phyloP scores from a whole-genome alignment of 202 grass and related monocot species.

The Setaria italica region DNA sequence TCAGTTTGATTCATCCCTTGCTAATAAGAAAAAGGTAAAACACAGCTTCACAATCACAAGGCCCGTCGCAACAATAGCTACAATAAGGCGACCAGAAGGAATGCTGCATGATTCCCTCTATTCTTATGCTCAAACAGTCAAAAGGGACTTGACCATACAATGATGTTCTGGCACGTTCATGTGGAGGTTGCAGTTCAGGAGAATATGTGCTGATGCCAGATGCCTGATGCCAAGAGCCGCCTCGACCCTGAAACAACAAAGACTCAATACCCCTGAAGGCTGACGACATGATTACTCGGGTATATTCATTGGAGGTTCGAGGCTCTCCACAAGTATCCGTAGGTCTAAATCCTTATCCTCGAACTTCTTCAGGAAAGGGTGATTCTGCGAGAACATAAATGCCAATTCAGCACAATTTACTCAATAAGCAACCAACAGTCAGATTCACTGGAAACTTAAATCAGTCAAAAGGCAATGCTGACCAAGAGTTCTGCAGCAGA shows the following conservation, averaged over 20 bases:
- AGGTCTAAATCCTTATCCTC: conserved; percentile 84
- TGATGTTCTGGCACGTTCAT: conserved; percentile 21
- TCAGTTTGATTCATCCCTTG: background rate
- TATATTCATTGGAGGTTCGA: conserved; percentile 86
- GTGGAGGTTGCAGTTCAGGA: background rate
- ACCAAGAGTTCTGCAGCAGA: conserved; percentile 96
- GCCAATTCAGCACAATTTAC: background rate
- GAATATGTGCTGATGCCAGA: background rate
- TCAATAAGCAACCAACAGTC: background rate
- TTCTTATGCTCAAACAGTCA: conserved; percentile 14
- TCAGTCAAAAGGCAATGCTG: conserved; percentile 49
- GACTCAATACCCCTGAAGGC: background rate
- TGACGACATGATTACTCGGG: conserved; percentile 43
- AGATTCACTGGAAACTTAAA: background rate
- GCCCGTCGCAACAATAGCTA: background rate
- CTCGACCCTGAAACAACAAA: background rate
- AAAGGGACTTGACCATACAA: conserved; percentile 24
- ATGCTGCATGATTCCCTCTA: conserved; percentile 10
- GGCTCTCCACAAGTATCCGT: conserved; percentile 63
- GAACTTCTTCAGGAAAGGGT: conserved; percentile 94
- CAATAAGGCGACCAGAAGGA: background rate
- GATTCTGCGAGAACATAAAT: conserved; percentile 55
- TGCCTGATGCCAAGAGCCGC: background rate
- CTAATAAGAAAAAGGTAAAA: background rate
- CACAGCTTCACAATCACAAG: background rate